Base-by-base conservation (phyloP, 768 basidiomycete species). In the Tricholoma sp. region DNA sequence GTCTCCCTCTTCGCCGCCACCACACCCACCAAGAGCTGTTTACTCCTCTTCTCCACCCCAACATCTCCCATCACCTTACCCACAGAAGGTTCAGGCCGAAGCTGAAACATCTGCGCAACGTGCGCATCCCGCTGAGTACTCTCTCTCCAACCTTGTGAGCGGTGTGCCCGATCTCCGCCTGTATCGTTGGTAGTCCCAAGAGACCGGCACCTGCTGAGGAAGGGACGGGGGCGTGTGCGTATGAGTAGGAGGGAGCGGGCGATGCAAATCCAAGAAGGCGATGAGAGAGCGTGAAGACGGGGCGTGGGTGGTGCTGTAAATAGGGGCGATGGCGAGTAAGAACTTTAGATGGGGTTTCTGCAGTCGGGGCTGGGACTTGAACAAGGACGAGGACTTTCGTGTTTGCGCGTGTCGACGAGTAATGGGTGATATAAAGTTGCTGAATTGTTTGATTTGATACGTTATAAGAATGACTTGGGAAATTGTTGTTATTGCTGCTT, bases 231-330 rank as follows among this genome's bases (percentile, higher is more conserved):
- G 39, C 6, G 53, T 48, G 47, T 15, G 47, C 2, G 50, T 56
- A 36, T 15, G 62, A 59, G 42, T 50, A 24, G 11, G 48, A 55
- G 5, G 61, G 61, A 15, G 58, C 52, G 18, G 57, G 61, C 2
- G 67, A 72, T 8, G 80, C 77, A 60, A 80, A 88, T 4, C 84
- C 86, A 12, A 90, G 73, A 24, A 91, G 78, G 9, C 87, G 83
- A 34, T 76, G 69, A 11, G 84, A 84, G 17, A 87, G 72, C 3
- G 84, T 75, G 64, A 82, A 88, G 9, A 86, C 69, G 1, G 88
- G 82, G n/a, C 61, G 69, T 1, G 75, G 75, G 32, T 61, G 54
- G 17, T 57, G 56, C 13, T 34, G 48, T 9, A 34, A n/a, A 48
- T 11, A 50, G 53, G 4, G 32, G 52, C 1, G 48, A 39, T 24